Conservation (phyloP, 2,329 filamentous ascomycete genomes). For the Alternaria ventricosa region DNA sequence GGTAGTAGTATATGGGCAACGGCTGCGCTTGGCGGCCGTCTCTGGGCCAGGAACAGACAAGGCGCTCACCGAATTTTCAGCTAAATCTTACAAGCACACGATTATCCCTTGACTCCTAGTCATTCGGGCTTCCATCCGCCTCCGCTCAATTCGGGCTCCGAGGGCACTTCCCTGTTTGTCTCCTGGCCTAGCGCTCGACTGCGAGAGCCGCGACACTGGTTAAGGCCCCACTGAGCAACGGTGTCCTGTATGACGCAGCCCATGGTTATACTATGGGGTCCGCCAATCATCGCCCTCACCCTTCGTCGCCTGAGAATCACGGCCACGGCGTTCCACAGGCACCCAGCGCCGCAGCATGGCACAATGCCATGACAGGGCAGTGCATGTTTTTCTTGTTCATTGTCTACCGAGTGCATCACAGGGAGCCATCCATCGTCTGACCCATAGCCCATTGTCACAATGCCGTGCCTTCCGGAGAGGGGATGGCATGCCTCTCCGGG, state of each 20-base stretch:
- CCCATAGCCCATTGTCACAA: neutral
- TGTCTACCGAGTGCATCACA: neutral
- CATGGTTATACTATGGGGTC: neutral
- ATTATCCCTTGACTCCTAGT: conserved; percentile 11
- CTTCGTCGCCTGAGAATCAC: neutral
- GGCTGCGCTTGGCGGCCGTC: conserved; percentile 2
- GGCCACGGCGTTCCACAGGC: neutral
- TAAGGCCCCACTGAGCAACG: conserved; percentile 12
- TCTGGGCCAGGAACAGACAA: conserved; percentile 13
- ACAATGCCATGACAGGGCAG: neutral
- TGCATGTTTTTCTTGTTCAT: neutral
- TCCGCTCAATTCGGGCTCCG: conserved; percentile 11
- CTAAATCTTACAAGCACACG: conserved; percentile 16
- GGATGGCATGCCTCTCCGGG: conserved; percentile 12
- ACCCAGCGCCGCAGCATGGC: neutral
- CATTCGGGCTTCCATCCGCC: conserved; percentile 9
- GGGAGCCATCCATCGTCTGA: neutral
- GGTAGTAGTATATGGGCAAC: conserved; percentile 8
- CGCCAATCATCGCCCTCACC: conserved; percentile 4
- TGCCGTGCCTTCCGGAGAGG: conserved; percentile 24
- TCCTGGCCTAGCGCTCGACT: conserved; percentile 12
- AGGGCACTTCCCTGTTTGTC: conserved; percentile 13
- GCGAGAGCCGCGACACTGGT: conserved; percentile 14
- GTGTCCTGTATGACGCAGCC: conserved; percentile 15
- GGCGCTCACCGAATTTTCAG: conserved; percentile 13